Evolutionary conservation across 1,284 basidiomycete genomes (phyloP).

Genomic region (Puccinia coronata): DNA sequence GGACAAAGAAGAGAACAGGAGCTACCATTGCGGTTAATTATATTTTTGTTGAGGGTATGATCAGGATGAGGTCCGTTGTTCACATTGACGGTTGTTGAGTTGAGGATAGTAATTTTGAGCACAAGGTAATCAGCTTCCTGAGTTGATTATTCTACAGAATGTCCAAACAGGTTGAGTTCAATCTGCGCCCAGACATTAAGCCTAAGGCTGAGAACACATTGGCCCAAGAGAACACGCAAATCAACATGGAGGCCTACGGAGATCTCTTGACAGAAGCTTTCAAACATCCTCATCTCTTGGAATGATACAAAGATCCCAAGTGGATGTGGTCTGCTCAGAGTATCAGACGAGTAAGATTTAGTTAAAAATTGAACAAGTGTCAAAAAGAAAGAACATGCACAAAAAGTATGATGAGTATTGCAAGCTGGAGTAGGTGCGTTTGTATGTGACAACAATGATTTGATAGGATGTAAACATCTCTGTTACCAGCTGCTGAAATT

Average conservation of each 20-base stretch:
- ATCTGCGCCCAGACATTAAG: neutral
- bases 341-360: too few species aligned
- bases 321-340: neutral
- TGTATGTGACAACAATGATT: neutral
- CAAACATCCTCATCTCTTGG: conserved; percentile 1
- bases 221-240: neutral
- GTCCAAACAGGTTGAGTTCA: neutral
- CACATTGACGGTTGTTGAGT: too few species aligned
- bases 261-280: conserved; percentile 9
- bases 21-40: too few species aligned
- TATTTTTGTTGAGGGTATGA: too few species aligned
- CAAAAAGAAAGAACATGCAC: neutral
- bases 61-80: too few species aligned
- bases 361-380: neutral
- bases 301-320: too few species aligned
- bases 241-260: neutral
- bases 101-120: too few species aligned
- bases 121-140: too few species aligned
- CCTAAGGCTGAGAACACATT: neutral
- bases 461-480: conserved; percentile 3
- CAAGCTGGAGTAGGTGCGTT: neutral
- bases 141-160: too few species aligned
- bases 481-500: neutral
- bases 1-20: too few species aligned
- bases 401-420: neutral